These are phyloP conservation scores for Leptoxyphium fumago DNA, from an alignment of 2,329 filamentous ascomycete genomes.

Conservation along the genomic window DNA sequence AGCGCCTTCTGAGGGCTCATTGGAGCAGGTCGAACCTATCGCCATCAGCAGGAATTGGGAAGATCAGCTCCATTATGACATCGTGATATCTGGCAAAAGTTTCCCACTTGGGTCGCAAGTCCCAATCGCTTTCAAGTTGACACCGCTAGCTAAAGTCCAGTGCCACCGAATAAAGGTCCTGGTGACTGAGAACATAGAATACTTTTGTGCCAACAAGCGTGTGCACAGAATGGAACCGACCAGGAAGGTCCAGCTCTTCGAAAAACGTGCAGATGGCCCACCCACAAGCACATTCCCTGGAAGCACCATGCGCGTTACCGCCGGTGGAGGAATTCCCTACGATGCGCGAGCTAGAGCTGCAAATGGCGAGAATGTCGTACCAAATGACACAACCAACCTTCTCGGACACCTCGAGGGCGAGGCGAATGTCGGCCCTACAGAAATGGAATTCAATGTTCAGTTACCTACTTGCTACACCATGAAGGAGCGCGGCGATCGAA, in stretches of 20 bases:
- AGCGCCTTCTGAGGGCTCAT: constrained; percentile 70
- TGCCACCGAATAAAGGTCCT: constrained; percentile 86
- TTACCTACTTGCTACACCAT: constrained; percentile 79
- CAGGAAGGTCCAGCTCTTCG: constrained; percentile 71
- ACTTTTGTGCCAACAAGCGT: constrained; percentile 73
- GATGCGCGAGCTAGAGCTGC: constrained; percentile 43
- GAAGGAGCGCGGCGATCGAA: constrained; percentile 49
- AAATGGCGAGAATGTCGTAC: constrained; percentile 38
- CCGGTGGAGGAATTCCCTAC: constrained; percentile 66
- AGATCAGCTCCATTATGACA: constrained; percentile 88
- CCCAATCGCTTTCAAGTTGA: constrained; percentile 87
- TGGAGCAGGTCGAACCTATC: constrained; percentile 85
- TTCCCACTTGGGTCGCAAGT: constrained; percentile 80
- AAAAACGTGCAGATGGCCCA: constrained; percentile 70
- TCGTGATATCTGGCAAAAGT: constrained; percentile 89
- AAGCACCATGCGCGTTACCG: constrained; percentile 61
- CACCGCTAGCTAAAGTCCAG: constrained; percentile 81
- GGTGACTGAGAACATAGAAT: constrained; percentile 79
- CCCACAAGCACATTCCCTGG: constrained; percentile 58
- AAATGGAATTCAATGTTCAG: constrained; percentile 89
- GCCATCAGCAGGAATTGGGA: constrained; percentile 91
- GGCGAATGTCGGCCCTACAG: constrained; percentile 67
- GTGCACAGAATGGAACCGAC: constrained; percentile 75
- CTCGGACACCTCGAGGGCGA: constrained; percentile 69
- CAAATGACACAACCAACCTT: constrained; percentile 49